Percentiles rank a stretch among this genome's conserved stretches.
Evolutionary conservation across 2,329 filamentous ascomycete genomes (phyloP).

Genomic region (Pleurostoma richardsiae): DNA sequence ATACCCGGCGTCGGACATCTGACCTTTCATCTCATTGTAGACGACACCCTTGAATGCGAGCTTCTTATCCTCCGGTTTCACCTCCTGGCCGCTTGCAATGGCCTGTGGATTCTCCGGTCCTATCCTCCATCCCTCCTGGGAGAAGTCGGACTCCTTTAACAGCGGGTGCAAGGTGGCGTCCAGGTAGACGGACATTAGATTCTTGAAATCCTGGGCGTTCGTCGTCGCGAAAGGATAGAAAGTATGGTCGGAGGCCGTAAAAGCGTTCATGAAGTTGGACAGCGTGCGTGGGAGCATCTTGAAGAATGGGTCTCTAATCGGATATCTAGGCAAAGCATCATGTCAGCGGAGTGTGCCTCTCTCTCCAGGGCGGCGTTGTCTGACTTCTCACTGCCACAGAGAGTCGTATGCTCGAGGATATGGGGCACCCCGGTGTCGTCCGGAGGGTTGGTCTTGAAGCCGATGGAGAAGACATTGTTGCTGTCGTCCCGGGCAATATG

Average conservation of each 20-base stretch:
- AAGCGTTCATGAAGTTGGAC: slow-evolving; percentile 99
- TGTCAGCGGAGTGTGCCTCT: background rate
- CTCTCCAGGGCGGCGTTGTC: slow-evolving; percentile 8
- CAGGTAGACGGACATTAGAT: slow-evolving; percentile 93
- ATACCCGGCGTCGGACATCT: slow-evolving; percentile 96
- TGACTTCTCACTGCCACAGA: slow-evolving; percentile 92
- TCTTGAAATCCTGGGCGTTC: slow-evolving; percentile 90
- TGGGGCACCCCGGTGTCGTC: slow-evolving; percentile 95
- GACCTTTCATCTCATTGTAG: slow-evolving; percentile 99
- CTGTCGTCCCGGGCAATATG: slow-evolving; percentile 92
- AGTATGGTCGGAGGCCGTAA: slow-evolving; percentile 93
- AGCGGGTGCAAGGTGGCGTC: slow-evolving; percentile 90
- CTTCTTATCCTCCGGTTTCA: slow-evolving; percentile 53
- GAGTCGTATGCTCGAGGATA: slow-evolving; percentile 93
- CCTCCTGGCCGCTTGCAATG: slow-evolving; percentile 35
- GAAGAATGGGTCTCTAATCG: slow-evolving; percentile 98
- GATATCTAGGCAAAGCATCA: slow-evolving; percentile 55
- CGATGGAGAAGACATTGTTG: slow-evolving; percentile 99
- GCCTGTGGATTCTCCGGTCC: slow-evolving; percentile 82
- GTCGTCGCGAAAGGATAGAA: slow-evolving; percentile 98
- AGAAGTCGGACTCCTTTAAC: slow-evolving; percentile 85
- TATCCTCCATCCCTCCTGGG: slow-evolving; percentile 94
- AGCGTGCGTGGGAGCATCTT: slow-evolving; percentile 98
- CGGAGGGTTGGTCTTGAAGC: slow-evolving; percentile 97
- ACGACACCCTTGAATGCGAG: slow-evolving; percentile 96